Base-by-base conservation (phyloP, 495 filamentous ascomycete genomes). In the Neurospora pannonica region DNA sequence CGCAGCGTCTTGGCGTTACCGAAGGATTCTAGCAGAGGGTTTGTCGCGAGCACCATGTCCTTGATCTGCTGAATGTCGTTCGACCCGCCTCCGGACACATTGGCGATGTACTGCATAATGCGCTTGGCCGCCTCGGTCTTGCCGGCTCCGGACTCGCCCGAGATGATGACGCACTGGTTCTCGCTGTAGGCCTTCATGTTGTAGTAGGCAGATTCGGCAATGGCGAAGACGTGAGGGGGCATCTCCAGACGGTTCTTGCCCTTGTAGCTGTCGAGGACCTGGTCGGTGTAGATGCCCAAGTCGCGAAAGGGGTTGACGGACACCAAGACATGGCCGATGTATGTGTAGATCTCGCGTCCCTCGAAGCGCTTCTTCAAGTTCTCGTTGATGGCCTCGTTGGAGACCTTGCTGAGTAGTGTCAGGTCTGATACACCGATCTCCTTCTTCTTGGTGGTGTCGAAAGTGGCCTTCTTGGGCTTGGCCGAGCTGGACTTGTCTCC, bases 171-270 rank as follows among this genome's bases (percentile, higher is more conserved):
- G 84, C 97, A 99, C 80, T 99, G 97, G 84, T 98, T 98, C 75
- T 98, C 97, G 78, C 95, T 95, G 87, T 99, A 98, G 21, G 93
- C 95, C 77, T 98, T 98, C 97, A 99, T 98, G 86, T 99, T 98
- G 85, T 98, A 98, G 85, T 99, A 98, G 70, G 95, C 84, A 5
- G 94, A 92, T 84, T 99, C 97, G 77, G 97, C 97, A 80, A 98
- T 95, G 70, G 94, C 96, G 83, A 97, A 99, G 75, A 99, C 97
- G 82, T 99, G 97, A 10, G 97, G 97, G 24, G 96, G 93, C 83
- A 92, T 87, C 83, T 99, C 96, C 76, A 99, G 88, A 70, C 97
- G 90, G 84, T 99, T 99, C 89, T 98, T 98, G 73, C 94, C 95
- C 78, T 89, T 89, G 84, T 99, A 98, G 73, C 92, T 94, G 67